A percentile compares a stretch with the other conserved stretches of the same genome.
Evolutionary conservation across 441 rosid genomes (phyloP).

Genomic region (Populus hybrid): DNA sequence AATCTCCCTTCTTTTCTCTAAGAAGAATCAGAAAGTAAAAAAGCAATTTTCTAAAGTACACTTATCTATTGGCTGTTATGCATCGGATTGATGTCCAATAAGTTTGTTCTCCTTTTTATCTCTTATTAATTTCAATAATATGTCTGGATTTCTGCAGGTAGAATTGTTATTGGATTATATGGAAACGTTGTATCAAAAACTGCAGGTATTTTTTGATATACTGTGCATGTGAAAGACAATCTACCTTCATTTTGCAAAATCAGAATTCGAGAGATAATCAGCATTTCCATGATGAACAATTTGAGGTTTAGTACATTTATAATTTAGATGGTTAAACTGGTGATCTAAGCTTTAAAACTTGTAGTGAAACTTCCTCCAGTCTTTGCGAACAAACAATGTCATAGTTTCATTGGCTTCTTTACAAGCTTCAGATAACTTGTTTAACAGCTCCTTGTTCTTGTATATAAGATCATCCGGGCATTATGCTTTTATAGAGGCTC

Average conservation of each 20-base stretch:
- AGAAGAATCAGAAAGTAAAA: neutral
- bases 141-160: constrained; percentile 53
- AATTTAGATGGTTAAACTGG: neutral
- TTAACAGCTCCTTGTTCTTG: neutral
- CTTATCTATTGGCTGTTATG: constrained; percentile 1
- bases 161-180: constrained; percentile 89
- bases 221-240: neutral
- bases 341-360: neutral
- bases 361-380: neutral
- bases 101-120: neutral
- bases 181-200: constrained; percentile 85
- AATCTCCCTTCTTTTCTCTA: neutral
- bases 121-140: constrained; percentile 1
- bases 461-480: neutral
- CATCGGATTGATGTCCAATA: neutral
- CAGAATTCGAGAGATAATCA: neutral
- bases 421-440: neutral
- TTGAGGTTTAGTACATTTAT: neutral
- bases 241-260: neutral
- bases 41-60: neutral
- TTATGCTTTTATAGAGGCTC: neutral
- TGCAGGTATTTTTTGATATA: constrained; percentile 54
- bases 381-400: neutral
- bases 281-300: neutral
- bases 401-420: neutral